phyloP scores from a whole-genome alignment of 179 eudicot species.

The Heliamphora pulchella region DNA sequence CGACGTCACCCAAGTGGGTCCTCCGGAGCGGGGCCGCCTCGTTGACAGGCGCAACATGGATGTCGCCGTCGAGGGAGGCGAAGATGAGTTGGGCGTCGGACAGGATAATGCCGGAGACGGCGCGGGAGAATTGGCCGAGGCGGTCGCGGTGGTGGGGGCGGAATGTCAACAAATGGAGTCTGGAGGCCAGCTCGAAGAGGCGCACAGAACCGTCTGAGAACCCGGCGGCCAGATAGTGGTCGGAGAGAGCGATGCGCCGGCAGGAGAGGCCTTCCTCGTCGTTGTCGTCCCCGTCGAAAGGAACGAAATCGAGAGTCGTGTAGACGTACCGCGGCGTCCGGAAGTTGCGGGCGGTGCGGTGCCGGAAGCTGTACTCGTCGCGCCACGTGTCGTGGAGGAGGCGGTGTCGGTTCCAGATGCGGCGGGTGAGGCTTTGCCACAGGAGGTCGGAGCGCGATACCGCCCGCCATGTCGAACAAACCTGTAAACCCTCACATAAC shows the following conservation, averaged over 20 bases:
- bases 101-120: constrained; percentile 68
- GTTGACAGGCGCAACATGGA: constrained; percentile 40
- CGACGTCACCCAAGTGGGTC: constrained; percentile 60
- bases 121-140: constrained; percentile 63
- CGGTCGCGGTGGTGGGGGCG: constrained; percentile 53
- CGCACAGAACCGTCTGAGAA: constrained; percentile 75
- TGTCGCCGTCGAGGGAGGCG: constrained; percentile 74
- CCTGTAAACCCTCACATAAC: constrained; percentile 32
- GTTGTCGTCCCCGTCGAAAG: constrained; percentile 25
- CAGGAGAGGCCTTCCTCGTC: constrained; percentile 39
- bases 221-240: constrained; percentile 63
- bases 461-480: constrained; percentile 79
- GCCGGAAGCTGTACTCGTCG: constrained; percentile 63
- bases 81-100: constrained; percentile 40
- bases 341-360: constrained; percentile 68
- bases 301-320: constrained; percentile 38
- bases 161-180: constrained; percentile 49
- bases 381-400: constrained; percentile 54
- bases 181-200: constrained; percentile 50
- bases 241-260: constrained; percentile 61
- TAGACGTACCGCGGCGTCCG: constrained; percentile 33
- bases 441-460: constrained; percentile 68
- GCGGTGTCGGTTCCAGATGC: constrained; percentile 47
- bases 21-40: constrained; percentile 30
- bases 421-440: constrained; percentile 70